These are phyloP conservation scores for Zygnema circumcarinatum DNA, from an alignment of 139 green algal species.

Conservation along the genomic window DNA sequence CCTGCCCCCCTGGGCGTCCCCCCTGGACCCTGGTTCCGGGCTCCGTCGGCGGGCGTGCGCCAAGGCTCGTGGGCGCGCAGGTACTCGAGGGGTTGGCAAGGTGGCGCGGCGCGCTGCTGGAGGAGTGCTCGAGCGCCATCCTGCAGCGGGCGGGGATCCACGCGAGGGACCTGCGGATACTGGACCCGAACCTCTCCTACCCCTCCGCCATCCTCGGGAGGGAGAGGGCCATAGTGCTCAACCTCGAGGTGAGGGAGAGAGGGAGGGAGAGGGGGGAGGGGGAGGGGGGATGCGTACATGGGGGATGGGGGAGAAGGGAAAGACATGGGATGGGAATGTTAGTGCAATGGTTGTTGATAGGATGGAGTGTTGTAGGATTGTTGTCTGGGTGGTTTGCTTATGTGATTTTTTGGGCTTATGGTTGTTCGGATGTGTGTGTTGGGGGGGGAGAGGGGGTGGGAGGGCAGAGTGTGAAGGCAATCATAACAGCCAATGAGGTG, in stretches of 20 bases:
- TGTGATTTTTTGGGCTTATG: too few relatives aligned
- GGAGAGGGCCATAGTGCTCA: conserved; percentile 63
- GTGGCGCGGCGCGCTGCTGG: conserved; percentile 31
- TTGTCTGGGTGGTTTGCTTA: too few relatives aligned
- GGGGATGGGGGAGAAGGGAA: background rate
- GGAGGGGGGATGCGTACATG: background rate
- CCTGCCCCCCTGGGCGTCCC: too few relatives aligned
- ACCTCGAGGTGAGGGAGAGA: conserved; percentile 62
- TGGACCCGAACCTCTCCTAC: conserved; percentile 57
- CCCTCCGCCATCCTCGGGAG: conserved; percentile 60
- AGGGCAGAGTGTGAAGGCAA: too few relatives aligned
- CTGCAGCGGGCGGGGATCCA: conserved; percentile 45
- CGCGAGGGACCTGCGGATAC: conserved; percentile 62
- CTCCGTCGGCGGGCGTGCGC: background rate
- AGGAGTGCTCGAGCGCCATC: conserved; percentile 57
- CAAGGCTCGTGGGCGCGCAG: conserved; percentile 27
- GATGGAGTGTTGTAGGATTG: conserved; percentile 4
- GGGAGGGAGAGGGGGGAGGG: background rate
- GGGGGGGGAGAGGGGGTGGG: too few relatives aligned
- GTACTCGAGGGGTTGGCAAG: background rate
- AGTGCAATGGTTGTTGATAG: background rate
- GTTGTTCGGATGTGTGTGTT: too few relatives aligned
- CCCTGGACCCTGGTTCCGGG: conserved; percentile 11
- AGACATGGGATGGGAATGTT: background rate
- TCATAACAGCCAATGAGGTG: too few relatives aligned